Evolutionary conservation across 805 yeast genomes (phyloP).

Genomic region (Candida ficus): DNA sequence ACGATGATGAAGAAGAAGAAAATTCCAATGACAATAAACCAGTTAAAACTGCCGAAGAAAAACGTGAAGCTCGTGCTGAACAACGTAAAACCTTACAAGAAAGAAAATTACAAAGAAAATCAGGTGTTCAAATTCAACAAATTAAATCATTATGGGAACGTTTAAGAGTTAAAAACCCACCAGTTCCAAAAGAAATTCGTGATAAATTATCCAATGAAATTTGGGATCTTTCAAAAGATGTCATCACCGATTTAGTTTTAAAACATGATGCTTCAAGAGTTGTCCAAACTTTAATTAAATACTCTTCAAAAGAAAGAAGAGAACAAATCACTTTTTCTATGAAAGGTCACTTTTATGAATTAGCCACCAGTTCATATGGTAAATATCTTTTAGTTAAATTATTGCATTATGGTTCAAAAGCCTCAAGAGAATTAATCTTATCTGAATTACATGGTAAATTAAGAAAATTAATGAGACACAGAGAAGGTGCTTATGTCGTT

Average conservation of each 20-base stretch:
- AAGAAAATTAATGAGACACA: conserved; percentile 90
- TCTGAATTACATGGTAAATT: conserved; percentile 87
- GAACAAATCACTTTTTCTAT: conserved; percentile 60
- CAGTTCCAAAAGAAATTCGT: conserved; percentile 71
- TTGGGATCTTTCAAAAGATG: conserved; percentile 77
- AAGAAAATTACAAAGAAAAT: conserved; percentile 79
- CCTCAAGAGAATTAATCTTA: conserved; percentile 67
- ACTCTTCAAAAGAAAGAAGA: conserved; percentile 75
- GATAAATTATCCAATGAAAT: conserved; percentile 76
- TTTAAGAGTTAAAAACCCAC: conserved; percentile 78
- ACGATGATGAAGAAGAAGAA: conserved; percentile 25
- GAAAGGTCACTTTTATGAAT: conserved; percentile 69
- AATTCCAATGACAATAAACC: conserved; percentile 17
- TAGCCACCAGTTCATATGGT: conserved; percentile 92
- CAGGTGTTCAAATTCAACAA: conserved; percentile 81
- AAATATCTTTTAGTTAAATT: conserved; percentile 85
- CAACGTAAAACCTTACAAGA: conserved; percentile 75
- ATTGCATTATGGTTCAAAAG: conserved; percentile 86
- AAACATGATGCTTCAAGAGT: conserved; percentile 97
- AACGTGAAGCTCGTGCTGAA: conserved; percentile 70
- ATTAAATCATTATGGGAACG: conserved; percentile 90
- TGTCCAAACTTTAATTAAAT: conserved; percentile 88
- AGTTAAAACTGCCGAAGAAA: conserved; percentile 29
- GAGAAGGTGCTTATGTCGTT: conserved; percentile 96
- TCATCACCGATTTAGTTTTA: conserved; percentile 76